These are phyloP conservation scores for Dactylellina drechsleri DNA, from an alignment of 2,329 filamentous ascomycete species.

Conservation along the genomic window DNA sequence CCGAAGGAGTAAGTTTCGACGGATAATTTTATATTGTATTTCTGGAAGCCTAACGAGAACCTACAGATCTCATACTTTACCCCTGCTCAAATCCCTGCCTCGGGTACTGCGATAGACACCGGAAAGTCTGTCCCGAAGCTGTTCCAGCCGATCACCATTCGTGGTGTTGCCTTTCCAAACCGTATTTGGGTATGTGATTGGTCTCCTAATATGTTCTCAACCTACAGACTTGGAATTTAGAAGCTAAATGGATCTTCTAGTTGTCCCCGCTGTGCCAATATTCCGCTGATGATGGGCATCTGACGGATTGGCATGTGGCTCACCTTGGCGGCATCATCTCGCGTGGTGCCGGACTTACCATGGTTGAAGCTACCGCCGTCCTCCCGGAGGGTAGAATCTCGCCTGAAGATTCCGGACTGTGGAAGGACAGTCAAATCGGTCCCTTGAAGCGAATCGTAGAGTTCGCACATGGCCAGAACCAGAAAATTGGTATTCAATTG, in stretches of 20 bases:
- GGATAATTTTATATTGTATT: not conserved
- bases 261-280: slow-evolving; percentile 75
- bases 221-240: not conserved
- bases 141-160: slow-evolving; percentile 63
- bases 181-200: slow-evolving; percentile 67
- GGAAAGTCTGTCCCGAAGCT: slow-evolving; percentile 67
- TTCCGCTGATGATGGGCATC: slow-evolving; percentile 74
- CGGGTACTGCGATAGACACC: slow-evolving; percentile 64
- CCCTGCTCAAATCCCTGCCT: slow-evolving; percentile 64
- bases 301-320: slow-evolving; percentile 82
- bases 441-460: slow-evolving; percentile 77
- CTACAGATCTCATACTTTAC: slow-evolving; percentile 65
- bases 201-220: slow-evolving; percentile 42
- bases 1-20: slow-evolving; percentile 39
- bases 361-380: slow-evolving; percentile 82
- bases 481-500: slow-evolving; percentile 81
- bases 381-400: slow-evolving; percentile 82
- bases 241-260: slow-evolving; percentile 56
- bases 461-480: slow-evolving; percentile 80
- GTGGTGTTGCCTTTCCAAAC: slow-evolving; percentile 71
- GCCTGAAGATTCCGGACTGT: slow-evolving; percentile 80
- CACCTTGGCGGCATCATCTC: slow-evolving; percentile 82
- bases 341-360: slow-evolving; percentile 77
- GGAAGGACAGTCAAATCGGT: slow-evolving; percentile 83
- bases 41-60: slow-evolving; percentile 21